These are phyloP conservation scores for Antitrichia curtipendula DNA, from an alignment of 225 moss, liverwort and hornwort species.

Conservation along the genomic window DNA sequence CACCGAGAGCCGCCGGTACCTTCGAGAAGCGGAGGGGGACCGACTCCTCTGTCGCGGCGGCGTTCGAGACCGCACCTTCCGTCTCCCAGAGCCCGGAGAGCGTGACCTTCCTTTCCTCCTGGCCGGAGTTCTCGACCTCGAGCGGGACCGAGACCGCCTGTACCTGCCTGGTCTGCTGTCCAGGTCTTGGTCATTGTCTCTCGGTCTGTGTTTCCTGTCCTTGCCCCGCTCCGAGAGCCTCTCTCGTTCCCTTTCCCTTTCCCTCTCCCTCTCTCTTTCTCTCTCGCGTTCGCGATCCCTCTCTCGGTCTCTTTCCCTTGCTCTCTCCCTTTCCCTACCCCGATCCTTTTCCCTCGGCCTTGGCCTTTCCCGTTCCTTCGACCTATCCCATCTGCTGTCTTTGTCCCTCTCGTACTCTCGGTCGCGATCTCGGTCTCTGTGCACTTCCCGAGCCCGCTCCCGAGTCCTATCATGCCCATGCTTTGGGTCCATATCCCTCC, in stretches of 20 bases:
- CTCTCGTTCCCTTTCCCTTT: constrained; percentile 25
- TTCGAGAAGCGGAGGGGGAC: constrained; percentile 24
- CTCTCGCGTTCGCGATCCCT: constrained; percentile 2
- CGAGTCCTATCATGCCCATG: constrained; percentile 17
- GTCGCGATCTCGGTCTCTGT: constrained; percentile 37
- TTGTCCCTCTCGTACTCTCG: constrained; percentile 31
- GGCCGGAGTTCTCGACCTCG: constrained; percentile 20
- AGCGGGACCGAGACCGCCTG: constrained; percentile 28
- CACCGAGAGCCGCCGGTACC: constrained; percentile 38
- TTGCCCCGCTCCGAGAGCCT: constrained; percentile 24
- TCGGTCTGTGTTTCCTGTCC: constrained; percentile 21
- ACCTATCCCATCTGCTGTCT: constrained; percentile 14
- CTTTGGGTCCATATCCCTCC: constrained; percentile 11
- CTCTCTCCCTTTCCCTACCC: constrained; percentile 14
- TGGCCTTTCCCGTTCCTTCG: constrained; percentile 20
- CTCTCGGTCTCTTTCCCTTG: constrained; percentile 1
- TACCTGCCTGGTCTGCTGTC: constrained; percentile 20
- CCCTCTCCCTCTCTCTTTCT: constrained; percentile 11
- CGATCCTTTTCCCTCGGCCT: constrained; percentile 25
- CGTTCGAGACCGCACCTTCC: constrained; percentile 24
- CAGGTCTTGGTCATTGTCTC: constrained; percentile 24
- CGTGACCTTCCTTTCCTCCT: constrained; percentile 29
- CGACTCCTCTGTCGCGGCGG: constrained; percentile 19
- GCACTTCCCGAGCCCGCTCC: constrained; percentile 16
- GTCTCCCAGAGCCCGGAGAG: constrained; percentile 22